Conservation (phyloP, 2,329 filamentous ascomycete genomes). For the Juglanconis sp. region DNA sequence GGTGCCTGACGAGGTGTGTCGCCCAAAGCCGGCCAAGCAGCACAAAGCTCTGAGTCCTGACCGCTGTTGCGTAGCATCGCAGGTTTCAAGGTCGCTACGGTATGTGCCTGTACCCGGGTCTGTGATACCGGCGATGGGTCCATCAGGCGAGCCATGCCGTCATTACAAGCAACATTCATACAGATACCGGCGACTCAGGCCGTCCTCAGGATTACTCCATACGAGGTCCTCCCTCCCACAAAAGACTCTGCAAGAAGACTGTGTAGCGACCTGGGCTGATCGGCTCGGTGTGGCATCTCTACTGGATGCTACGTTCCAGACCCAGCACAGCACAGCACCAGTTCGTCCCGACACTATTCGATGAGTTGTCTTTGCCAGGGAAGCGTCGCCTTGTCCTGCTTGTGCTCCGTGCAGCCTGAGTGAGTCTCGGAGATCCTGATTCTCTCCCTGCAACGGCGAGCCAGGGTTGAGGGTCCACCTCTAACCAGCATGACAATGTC, state of each 20-base stretch:
- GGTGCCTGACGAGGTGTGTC: slow-evolving; percentile 3
- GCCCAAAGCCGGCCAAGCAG: background rate
- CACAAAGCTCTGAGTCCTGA: slow-evolving; percentile 6
- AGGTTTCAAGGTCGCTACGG: slow-evolving; percentile 18
- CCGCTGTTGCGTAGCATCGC: slow-evolving; percentile 15
- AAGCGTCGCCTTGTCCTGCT: background rate
- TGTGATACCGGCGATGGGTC: slow-evolving; percentile 10
- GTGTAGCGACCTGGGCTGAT: background rate
- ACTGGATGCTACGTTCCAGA: too few species aligned
- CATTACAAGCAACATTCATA: slow-evolving; percentile 3
- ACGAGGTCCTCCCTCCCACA: too few species aligned
- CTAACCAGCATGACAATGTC: background rate
- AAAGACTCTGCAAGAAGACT: too few species aligned
- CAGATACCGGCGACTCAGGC: background rate
- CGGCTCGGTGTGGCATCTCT: background rate
- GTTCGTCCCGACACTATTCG: background rate
- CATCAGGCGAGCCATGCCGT: slow-evolving; percentile 13
- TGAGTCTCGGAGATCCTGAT: too few species aligned
- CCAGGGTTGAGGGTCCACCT: slow-evolving; percentile 1
- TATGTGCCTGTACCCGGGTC: slow-evolving; percentile 16
- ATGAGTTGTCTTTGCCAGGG: background rate
- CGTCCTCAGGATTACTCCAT: too few species aligned
- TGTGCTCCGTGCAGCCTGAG: too few species aligned
- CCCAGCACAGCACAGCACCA: background rate
- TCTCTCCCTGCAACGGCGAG: background rate